phyloP scores from a whole-genome alignment of 805 yeast genomes.

The Lachancea nothofagi region DNA sequence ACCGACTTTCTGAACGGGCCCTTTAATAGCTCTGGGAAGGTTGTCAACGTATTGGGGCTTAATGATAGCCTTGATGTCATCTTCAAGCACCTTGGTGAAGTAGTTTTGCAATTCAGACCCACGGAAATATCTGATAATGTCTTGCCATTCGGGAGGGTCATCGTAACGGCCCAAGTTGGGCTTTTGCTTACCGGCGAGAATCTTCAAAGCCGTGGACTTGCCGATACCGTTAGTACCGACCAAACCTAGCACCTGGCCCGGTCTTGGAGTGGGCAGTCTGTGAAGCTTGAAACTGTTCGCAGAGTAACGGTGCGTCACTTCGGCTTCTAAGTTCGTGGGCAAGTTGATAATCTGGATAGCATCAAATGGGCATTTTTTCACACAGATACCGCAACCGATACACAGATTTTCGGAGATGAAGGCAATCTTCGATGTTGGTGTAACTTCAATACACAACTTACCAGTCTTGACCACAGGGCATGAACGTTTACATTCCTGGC shows the following conservation, averaged over 20 bases:
- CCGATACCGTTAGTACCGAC: conserved; percentile 99
- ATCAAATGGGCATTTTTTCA: conserved; percentile 96
- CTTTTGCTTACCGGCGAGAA: conserved; percentile 94
- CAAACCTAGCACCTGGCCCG: conserved; percentile 95
- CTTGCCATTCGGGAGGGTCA: conserved; percentile 97
- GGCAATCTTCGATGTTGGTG: conserved; percentile 86
- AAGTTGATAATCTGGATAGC: conserved; percentile 93
- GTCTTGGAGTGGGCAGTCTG: conserved; percentile 96
- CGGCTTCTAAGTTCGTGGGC: conserved; percentile 89
- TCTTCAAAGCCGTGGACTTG: conserved; percentile 93
- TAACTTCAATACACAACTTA: conserved; percentile 92
- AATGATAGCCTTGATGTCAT: conserved; percentile 90
- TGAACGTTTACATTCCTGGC: conserved; percentile 93
- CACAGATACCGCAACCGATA: conserved; percentile 99
- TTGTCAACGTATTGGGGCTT: conserved; percentile 99
- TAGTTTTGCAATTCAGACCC: conserved; percentile 97
- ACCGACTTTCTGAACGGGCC: conserved; percentile 82
- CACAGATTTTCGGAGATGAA: conserved; percentile 91
- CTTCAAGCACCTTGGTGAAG: conserved; percentile 90
- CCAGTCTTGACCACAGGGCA: conserved; percentile 99
- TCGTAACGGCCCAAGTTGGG: conserved; percentile 94
- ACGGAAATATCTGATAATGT: conserved; percentile 83
- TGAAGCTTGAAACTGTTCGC: conserved; percentile 97
- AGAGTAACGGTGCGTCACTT: conserved; percentile 94
- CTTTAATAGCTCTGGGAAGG: conserved; percentile 92